These are phyloP conservation scores for Plenodomus tracheiphilus DNA, from an alignment of 2,329 filamentous ascomycete genomes.

Conservation along the genomic window DNA sequence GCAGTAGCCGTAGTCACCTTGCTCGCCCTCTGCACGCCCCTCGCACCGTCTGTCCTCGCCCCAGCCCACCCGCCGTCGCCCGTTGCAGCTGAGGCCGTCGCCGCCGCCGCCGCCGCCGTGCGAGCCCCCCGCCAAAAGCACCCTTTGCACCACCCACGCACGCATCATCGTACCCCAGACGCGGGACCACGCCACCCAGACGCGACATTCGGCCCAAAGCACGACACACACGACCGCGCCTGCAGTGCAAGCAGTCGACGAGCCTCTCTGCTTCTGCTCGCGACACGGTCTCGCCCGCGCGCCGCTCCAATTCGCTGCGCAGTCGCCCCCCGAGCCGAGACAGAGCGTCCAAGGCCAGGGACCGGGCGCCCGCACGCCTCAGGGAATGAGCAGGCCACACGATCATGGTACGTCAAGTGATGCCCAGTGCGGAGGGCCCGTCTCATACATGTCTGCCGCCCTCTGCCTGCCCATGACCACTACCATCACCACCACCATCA, in stretches of 20 bases:
- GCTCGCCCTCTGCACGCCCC: neutral
- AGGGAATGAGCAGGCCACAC: slow-evolving; percentile 48
- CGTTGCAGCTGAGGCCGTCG: slow-evolving; percentile 15
- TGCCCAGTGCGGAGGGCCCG: neutral
- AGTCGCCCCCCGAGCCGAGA: slow-evolving; percentile 17
- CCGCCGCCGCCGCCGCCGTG: slow-evolving; percentile 7
- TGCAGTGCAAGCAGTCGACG: too few relatives aligned
- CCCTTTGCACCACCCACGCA: slow-evolving; percentile 16
- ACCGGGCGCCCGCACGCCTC: slow-evolving; percentile 29
- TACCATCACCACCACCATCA: neutral
- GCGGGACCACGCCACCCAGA: slow-evolving; percentile 1
- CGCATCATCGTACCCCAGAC: slow-evolving; percentile 10
- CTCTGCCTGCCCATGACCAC: slow-evolving; percentile 2
- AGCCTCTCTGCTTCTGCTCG: too few relatives aligned
- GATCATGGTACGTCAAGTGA: slow-evolving; percentile 43
- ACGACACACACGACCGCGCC: slow-evolving; percentile 7
- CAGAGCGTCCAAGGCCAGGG: slow-evolving; percentile 19
- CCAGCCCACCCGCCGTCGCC: neutral
- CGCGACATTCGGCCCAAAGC: slow-evolving; percentile 6
- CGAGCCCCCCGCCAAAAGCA: slow-evolving; percentile 7
- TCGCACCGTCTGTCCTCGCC: neutral
- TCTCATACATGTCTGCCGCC: neutral
- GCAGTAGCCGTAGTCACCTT: neutral
- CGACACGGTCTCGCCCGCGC: slow-evolving; percentile 6
- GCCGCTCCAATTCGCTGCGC: slow-evolving; percentile 11